Conservation (phyloP, 2,329 filamentous ascomycete genomes). For the Trichoderma oligosporum region DNA sequence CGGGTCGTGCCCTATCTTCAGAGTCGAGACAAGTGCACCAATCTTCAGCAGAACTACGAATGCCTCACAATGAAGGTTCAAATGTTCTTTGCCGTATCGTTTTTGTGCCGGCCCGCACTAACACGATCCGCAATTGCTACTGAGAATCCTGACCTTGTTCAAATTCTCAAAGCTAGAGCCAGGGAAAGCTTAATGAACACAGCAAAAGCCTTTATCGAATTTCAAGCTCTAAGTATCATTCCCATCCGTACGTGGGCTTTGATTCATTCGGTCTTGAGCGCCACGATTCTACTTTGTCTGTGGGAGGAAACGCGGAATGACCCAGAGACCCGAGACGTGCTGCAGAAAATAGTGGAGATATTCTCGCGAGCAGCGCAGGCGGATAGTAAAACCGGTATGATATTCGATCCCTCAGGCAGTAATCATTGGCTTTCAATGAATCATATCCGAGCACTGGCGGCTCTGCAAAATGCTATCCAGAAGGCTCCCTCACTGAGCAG, state of each 20-base stretch:
- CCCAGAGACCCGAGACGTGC: constrained; percentile 9
- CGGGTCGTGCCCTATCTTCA: constrained; percentile 1
- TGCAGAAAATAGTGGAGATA: constrained; percentile 10
- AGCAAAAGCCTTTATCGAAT: constrained; percentile 8
- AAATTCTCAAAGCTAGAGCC: neutral
- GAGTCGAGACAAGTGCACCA: neutral
- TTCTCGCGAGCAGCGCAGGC: constrained; percentile 14
- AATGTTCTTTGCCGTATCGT: neutral
- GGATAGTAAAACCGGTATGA: constrained; percentile 6
- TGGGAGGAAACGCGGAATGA: constrained; percentile 15
- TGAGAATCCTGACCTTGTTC: neutral
- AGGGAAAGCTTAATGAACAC: constrained; percentile 13
- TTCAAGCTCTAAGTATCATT: constrained; percentile 11
- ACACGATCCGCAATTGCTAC: neutral
- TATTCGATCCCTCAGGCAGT: neutral
- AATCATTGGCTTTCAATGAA: constrained; percentile 14
- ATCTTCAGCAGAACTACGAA: constrained; percentile 14
- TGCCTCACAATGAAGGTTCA: constrained; percentile 1
- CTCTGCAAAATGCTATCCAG: constrained; percentile 8
- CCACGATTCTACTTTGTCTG: constrained; percentile 13
- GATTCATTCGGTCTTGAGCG: constrained; percentile 4
- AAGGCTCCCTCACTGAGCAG: neutral
- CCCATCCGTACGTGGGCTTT: constrained; percentile 17
- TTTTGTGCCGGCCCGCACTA: constrained; percentile 6
- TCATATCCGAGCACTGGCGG: constrained; percentile 5